Conservation (phyloP, 2,329 filamentous ascomycete genomes). For the Colletotrichum scovillei region DNA sequence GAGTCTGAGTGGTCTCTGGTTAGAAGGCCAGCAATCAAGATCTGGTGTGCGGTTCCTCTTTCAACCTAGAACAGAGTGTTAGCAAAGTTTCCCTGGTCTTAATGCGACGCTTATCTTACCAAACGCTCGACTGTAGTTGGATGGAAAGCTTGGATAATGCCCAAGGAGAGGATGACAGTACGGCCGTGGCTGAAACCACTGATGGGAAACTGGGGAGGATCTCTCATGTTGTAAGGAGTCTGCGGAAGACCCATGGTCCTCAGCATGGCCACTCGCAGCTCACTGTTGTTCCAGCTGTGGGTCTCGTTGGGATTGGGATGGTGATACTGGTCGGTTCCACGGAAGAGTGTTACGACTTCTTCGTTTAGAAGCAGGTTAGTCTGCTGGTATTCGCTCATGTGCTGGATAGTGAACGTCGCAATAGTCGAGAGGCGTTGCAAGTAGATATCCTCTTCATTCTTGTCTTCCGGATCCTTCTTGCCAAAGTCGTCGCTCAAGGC, state of each 20-base stretch:
- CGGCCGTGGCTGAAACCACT: constrained; percentile 33
- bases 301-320: constrained; percentile 3
- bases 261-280: constrained; percentile 31
- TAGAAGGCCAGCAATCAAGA: constrained; percentile 39
- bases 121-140: constrained; percentile 47
- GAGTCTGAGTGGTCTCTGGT: constrained; percentile 37
- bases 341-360: constrained; percentile 52
- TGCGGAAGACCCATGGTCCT: constrained; percentile 19
- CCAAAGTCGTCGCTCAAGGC: constrained; percentile 47
- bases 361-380: constrained; percentile 44
- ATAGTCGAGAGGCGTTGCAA: constrained; percentile 50
- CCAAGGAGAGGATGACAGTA: constrained; percentile 47
- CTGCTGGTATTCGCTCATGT: constrained; percentile 52
- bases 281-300: constrained; percentile 23
- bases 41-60: constrained; percentile 46
- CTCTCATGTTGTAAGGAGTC: constrained; percentile 22
- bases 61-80: constrained; percentile 47
- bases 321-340: constrained; percentile 34
- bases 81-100: not conserved
- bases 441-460: constrained; percentile 46
- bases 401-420: constrained; percentile 49
- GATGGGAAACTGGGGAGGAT: constrained; percentile 34
- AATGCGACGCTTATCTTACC: constrained; percentile 40
- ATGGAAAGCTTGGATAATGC: constrained; percentile 50
- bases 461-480: constrained; percentile 36